Conservation (phyloP, 352 stramenopile species). For the Salisapilia sapeloensis region DNA sequence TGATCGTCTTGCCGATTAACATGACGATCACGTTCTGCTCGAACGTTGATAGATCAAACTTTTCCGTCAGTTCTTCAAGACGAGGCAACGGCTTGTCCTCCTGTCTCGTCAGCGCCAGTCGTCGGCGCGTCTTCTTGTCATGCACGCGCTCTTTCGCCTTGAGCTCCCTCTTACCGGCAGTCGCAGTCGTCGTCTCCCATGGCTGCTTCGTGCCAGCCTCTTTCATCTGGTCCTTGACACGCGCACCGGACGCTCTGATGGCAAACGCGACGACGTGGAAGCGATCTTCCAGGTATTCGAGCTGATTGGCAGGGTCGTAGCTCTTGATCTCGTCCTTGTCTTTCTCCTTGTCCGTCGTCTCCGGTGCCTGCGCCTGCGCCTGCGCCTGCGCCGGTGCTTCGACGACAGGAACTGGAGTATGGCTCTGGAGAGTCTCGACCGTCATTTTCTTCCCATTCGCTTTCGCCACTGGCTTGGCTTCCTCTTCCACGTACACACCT, state of each 20-base stretch:
- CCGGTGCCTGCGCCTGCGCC: constrained; percentile 8
- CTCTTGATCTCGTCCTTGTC: constrained; percentile 34
- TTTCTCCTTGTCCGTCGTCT: constrained; percentile 1
- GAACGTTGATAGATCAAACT: constrained; percentile 76
- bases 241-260: constrained; percentile 62
- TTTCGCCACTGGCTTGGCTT: constrained; percentile 3
- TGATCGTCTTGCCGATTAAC: constrained; percentile 83
- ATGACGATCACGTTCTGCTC: constrained; percentile 84
- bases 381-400: constrained; percentile 6
- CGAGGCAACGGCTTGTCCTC: constrained; percentile 41
- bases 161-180: constrained; percentile 52
- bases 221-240: constrained; percentile 83
- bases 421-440: constrained; percentile 2
- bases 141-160: constrained; percentile 78
- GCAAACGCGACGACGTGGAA: constrained; percentile 82
- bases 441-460: constrained; percentile 8
- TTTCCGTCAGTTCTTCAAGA: constrained; percentile 50
- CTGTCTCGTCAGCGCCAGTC: constrained; percentile 41
- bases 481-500: constrained; percentile 42
- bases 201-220: constrained; percentile 71
- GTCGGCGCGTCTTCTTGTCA: constrained; percentile 40
- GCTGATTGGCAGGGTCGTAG: constrained; percentile 70
- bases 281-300: constrained; percentile 78
- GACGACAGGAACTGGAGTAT: not conserved
- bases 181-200: constrained; percentile 49